phyloP scores from a whole-genome alignment of 1,139 yeast species.

The Kodamaea sp. region DNA sequence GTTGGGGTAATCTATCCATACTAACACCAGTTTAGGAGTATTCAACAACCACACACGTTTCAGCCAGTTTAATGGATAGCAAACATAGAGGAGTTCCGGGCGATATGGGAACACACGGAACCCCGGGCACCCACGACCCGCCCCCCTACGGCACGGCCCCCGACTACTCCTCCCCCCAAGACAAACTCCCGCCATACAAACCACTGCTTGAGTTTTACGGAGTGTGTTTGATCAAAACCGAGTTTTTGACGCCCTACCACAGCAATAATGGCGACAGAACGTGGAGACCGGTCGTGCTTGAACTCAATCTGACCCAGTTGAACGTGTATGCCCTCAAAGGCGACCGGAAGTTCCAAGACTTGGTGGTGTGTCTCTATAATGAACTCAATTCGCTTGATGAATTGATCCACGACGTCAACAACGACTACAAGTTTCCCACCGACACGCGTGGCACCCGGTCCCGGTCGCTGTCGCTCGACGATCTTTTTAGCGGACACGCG shows the following conservation, averaged over 20 bases:
- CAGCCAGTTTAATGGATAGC: too few species aligned
- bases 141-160: conserved; percentile 12
- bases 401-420: conserved; percentile 17
- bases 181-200: conserved; percentile 32
- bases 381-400: conserved; percentile 29
- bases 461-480: conserved; percentile 8
- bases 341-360: conserved; percentile 24
- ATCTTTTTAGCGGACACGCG: conserved; percentile 26
- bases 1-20: too few species aligned
- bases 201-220: conserved; percentile 39
- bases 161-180: conserved; percentile 23
- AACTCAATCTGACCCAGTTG: conserved; percentile 59
- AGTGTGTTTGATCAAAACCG: conserved; percentile 35
- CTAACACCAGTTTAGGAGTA: too few species aligned
- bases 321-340: conserved; percentile 39
- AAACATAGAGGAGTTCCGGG: too few species aligned
- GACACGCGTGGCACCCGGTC: conserved; percentile 1
- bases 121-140: neutral
- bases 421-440: conserved; percentile 11
- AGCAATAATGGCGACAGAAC: conserved; percentile 25
- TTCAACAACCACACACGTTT: too few species aligned
- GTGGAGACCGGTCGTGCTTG: conserved; percentile 55
- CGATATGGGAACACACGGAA: too few species aligned
- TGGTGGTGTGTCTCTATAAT: conserved; percentile 33
- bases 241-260: conserved; percentile 42